Evolutionary conservation across 208 protist species (phyloP).

Genomic region (Naegleria gruberi): DNA sequence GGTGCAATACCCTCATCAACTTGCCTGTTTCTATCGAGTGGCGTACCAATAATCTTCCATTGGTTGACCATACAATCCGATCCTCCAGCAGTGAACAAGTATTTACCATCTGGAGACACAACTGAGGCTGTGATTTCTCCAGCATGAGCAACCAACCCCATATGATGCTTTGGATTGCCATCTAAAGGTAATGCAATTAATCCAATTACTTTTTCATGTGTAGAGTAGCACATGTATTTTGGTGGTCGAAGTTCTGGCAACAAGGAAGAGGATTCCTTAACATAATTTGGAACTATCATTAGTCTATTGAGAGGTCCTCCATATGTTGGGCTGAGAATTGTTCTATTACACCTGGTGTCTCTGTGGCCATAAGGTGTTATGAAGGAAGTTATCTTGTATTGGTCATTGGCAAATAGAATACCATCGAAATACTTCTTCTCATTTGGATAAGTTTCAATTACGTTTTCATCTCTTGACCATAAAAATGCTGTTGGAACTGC

Average conservation of each 20-base stretch:
- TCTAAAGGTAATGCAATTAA: constrained; percentile 76
- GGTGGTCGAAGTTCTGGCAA: constrained; percentile 3
- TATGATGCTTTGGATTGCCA: constrained; percentile 72
- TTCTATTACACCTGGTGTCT: constrained; percentile 60
- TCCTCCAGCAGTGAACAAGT: constrained; percentile 78
- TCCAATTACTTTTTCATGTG: constrained; percentile 76
- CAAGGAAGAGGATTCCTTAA: neutral
- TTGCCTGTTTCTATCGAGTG: neutral
- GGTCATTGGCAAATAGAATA: neutral
- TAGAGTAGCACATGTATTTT: constrained; percentile 68
- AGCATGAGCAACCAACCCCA: constrained; percentile 85
- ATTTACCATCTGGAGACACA: constrained; percentile 65
- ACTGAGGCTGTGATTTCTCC: constrained; percentile 58
- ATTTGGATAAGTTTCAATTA: neutral
- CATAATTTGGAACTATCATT: constrained; percentile 44
- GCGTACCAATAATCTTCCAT: constrained; percentile 61
- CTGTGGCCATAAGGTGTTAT: constrained; percentile 7
- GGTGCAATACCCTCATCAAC: constrained; percentile 51
- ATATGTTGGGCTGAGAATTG: constrained; percentile 75
- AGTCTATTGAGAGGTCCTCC: constrained; percentile 69
- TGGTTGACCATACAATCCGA: constrained; percentile 74
- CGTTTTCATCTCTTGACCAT: constrained; percentile 43
- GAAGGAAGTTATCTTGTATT: constrained; percentile 13
- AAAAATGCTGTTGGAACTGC: constrained; percentile 72
- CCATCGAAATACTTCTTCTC: neutral